Evolutionary conservation across 495 filamentous ascomycete genomes (phyloP), one percentile per base, ranked within the genome.

Genomic region (Glarea lozoyensis): DNA sequence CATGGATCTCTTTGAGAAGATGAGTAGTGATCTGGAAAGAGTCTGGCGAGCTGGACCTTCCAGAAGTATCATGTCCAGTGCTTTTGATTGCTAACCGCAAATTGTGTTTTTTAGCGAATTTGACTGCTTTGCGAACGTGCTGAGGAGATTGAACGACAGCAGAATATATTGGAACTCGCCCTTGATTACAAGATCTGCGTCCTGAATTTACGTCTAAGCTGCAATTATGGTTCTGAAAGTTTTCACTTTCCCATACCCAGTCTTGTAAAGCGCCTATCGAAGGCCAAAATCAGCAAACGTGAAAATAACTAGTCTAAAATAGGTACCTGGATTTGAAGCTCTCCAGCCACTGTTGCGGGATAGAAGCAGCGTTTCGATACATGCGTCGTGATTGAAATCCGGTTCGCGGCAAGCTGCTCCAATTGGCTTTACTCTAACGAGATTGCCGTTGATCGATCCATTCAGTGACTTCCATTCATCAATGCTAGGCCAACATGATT

Each of bases 21-120:
- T 82, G 77, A 16, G 77, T 84, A 77, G 78, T 82, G 22, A 84
- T 52, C 18, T 69, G 67, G 16, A 84, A 52, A 7, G 72, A 62
- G 13, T 76, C 76, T 18, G 54, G 49, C 15, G 64, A 66, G 1
- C 47, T 48, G 2, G 56, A 70, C 58, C 76, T 78, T 40, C 73
- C 78, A 27, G 59, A 61, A 60, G 74, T 79, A 52, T 81, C 78
- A 47, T 84, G 81, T 18, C 83, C 82, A 2, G 81, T 88, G 48
- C 82, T 85, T 61, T 78, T 81, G 40, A 86, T 63, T 0, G 78
- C 73, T 12, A 86, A 60, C 22, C 81, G 67, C 10, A 85, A 45
- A 32, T 75, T 73, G 2, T 61, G 37, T 16, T 75, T 73, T 2
- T 72, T 64, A 1, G 80, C 81, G 58, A 84, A 76, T 53, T 77